A percentile compares a stretch with the other conserved stretches of the same genome.
Conservation (phyloP, 2,329 filamentous ascomycete genomes). For the Remersonia thermophila region DNA sequence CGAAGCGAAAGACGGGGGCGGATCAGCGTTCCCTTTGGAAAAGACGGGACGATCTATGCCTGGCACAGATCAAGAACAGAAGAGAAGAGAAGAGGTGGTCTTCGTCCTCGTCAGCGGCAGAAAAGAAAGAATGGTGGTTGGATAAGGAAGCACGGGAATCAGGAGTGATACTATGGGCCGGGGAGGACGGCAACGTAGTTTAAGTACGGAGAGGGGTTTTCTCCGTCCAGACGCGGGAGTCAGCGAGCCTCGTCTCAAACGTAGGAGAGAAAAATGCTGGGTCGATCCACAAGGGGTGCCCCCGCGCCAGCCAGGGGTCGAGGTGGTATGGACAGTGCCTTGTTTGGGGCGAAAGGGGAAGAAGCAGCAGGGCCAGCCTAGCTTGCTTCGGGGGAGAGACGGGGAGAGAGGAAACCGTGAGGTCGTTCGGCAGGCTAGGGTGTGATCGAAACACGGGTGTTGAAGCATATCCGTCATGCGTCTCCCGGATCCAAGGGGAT, state of each 20-base stretch:
- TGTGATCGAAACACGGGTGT: background rate
- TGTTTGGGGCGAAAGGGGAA: conserved; percentile 2
- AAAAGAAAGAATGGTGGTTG: conserved; percentile 3
- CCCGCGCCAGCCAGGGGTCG: conserved; percentile 7
- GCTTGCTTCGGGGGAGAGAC: conserved; percentile 4
- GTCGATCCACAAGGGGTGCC: conserved; percentile 2
- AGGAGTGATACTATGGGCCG: background rate
- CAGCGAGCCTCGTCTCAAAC: conserved; percentile 6
- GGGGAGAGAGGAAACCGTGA: conserved; percentile 1
- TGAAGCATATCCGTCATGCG: conserved; percentile 8
- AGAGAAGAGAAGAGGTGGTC: conserved; percentile 3
- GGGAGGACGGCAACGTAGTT: conserved; percentile 6
- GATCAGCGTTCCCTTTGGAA: conserved; percentile 1
- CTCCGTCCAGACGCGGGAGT: background rate
- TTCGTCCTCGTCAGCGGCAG: conserved; percentile 6
- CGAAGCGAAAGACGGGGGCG: conserved; percentile 5
- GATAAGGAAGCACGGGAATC: conserved; percentile 1
- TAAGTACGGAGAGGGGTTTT: conserved; percentile 2
- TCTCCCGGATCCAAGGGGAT: conserved; percentile 1
- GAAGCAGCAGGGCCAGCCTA: conserved; percentile 12
- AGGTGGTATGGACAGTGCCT: background rate
- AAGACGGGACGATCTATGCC: conserved; percentile 11
- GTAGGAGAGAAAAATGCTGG: background rate
- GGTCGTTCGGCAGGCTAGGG: background rate
- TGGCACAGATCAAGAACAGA: conserved; percentile 10